These are phyloP conservation scores for Cryphonectria parasitica DNA, from an alignment of 2,329 filamentous ascomycete genomes.

Conservation along the genomic window DNA sequence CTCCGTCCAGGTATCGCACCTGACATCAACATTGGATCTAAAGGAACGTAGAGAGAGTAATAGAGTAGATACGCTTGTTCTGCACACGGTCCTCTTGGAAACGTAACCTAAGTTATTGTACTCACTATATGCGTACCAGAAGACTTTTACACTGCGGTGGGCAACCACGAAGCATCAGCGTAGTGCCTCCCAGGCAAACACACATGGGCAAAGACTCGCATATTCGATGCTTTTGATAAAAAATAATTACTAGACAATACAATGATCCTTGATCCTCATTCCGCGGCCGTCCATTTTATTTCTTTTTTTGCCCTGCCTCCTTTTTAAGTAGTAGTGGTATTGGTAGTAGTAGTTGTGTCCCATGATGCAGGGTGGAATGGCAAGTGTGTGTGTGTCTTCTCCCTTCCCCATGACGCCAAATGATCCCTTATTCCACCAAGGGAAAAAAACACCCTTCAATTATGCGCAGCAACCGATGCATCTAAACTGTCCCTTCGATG, in stretches of 20 bases:
- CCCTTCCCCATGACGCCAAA: background rate
- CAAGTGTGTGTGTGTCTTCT: background rate
- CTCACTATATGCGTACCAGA: too few species aligned
- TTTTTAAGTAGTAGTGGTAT: background rate
- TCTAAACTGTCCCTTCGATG: background rate
- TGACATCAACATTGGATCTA: background rate
- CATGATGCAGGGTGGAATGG: background rate
- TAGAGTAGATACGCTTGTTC: too few species aligned
- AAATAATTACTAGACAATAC: conserved; percentile 8
- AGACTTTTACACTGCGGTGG: too few species aligned
- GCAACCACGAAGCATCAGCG: background rate
- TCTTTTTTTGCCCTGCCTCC: background rate
- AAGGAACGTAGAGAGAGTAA: too few species aligned
- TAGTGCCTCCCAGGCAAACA: background rate
- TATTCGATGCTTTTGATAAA: background rate
- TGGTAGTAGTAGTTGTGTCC: background rate
- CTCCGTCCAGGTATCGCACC: background rate
- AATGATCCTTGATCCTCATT: conserved; percentile 1
- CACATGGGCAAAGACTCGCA: background rate
- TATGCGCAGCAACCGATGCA: background rate
- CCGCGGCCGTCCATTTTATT: background rate
- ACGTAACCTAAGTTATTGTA: too few species aligned
- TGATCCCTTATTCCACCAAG: background rate
- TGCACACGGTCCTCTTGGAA: background rate
- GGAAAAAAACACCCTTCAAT: background rate